Conservation (phyloP, 2,329 filamentous ascomycete genomes). For the Colletotrichum viniferum region DNA sequence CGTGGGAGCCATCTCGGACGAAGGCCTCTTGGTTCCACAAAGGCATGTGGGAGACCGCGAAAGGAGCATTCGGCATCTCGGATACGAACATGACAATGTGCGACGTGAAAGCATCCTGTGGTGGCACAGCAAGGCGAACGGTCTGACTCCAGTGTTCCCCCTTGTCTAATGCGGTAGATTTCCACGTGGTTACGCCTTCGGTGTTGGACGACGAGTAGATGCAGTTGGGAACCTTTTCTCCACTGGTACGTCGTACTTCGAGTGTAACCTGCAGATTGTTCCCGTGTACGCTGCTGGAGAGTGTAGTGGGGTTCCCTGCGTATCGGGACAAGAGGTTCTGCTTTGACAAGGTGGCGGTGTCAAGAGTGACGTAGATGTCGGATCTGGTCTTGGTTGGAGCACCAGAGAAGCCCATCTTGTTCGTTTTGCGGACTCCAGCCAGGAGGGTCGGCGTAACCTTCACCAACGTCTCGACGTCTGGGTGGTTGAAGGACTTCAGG, state of each 20-base stretch:
- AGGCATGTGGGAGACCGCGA: conserved; percentile 91
- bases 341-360: conserved; percentile 76
- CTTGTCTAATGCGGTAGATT: conserved; percentile 79
- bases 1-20: conserved; percentile 82
- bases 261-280: conserved; percentile 85
- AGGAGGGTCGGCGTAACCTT: conserved; percentile 87
- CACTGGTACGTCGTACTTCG: conserved; percentile 80
- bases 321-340: conserved; percentile 73
- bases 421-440: conserved; percentile 79
- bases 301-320: conserved; percentile 75
- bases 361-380: conserved; percentile 92
- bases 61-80: conserved; percentile 85
- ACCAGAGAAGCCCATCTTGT: conserved; percentile 91
- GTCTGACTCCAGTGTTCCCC: conserved; percentile 89
- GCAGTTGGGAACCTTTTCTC: conserved; percentile 84
- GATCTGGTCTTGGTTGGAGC: conserved; percentile 87
- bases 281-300: conserved; percentile 65
- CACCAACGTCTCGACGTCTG: conserved; percentile 81
- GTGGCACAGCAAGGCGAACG: conserved; percentile 77
- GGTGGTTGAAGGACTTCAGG: conserved; percentile 76
- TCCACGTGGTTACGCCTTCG: conserved; percentile 81
- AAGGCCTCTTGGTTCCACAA: conserved; percentile 94
- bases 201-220: conserved; percentile 88
- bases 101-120: conserved; percentile 78
- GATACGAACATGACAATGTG: conserved; percentile 91